Base-by-base conservation (phyloP, 2,329 filamentous ascomycete genomes). In the Scorias spongiosa region DNA sequence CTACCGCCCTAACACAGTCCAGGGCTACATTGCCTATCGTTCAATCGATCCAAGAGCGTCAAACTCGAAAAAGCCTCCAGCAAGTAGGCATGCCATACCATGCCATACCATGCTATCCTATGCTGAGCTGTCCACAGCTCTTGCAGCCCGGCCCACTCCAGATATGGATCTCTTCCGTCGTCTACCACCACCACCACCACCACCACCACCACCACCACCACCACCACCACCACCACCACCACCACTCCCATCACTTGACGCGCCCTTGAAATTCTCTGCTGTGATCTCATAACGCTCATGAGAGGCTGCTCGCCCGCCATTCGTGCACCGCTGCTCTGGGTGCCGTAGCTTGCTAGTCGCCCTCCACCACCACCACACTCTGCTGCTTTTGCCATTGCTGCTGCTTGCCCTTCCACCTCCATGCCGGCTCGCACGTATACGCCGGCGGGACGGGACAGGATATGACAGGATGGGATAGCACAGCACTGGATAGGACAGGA, bases 201-300 rank as follows among this genome's bases (percentile, higher is more conserved):
- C n/a, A n/a, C n/a, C n/a, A n/a, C n/a, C n/a, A n/a, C n/a, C n/a
- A n/a, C n/a, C n/a, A n/a, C n/a, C n/a, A n/a, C n/a, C n/a, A n/a
- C n/a, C n/a, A n/a, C n/a, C n/a, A n/a, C n/a, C n/a, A n/a, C n/a
- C n/a, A n/a, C n/a, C n/a, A n/a, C n/a, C n/a, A n/a, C n/a, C n/a
- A 51, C 49, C 54, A 50, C n/a, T n/a, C n/a, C n/a, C n/a, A n/a
- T n/a, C 48, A 49, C 47, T 52, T 45, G 46, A 51, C 49, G 49
- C 52, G 53, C 51, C 51, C 49, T 44, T 44, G n/a, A n/a, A 48
- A 45, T 47, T 50, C 50, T 48, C 47, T 39, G 46, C 46, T 45
- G 51, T 55, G 51, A 55, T 55, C 53, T 54, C 53, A 55, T 55
- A 42, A 50, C 47, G 43, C 29, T n/a, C 47, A 52, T 52, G 47